Percentiles rank a stretch among this genome's conserved stretches.
Evolutionary conservation across 495 filamentous ascomycete species (phyloP).

Genomic region (Tuber magnatum): DNA sequence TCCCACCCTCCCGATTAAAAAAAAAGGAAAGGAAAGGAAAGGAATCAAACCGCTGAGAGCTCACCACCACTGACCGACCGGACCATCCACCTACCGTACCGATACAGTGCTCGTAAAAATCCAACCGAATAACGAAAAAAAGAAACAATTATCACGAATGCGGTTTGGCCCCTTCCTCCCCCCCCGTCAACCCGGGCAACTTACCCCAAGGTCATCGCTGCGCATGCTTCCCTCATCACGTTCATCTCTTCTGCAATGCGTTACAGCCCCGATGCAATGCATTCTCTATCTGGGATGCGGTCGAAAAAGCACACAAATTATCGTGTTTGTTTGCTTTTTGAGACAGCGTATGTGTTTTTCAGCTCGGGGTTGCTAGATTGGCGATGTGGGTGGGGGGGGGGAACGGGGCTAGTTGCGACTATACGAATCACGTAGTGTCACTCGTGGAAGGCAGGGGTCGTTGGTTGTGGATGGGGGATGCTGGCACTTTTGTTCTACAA

Average conservation of each 20-base stretch:
- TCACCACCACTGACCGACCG: not conserved
- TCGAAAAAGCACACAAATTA: conserved; percentile 29
- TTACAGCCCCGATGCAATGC: not conserved
- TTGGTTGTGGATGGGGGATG: conserved; percentile 9
- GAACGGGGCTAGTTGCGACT: too few relatives aligned
- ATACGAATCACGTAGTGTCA: not conserved
- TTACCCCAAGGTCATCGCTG: not conserved
- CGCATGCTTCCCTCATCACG: not conserved
- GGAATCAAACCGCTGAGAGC: not conserved
- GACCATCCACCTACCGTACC: not conserved
- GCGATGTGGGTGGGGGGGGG: not conserved
- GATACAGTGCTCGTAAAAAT: too few relatives aligned
- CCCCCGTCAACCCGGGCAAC: not conserved
- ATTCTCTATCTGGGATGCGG: conserved; percentile 11
- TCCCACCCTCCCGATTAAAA: not conserved
- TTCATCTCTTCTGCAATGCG: not conserved
- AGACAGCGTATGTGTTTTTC: not conserved
- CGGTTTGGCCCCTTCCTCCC: not conserved
- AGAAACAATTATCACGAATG: not conserved
- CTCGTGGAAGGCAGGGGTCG: not conserved
- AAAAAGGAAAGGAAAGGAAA: too few relatives aligned
- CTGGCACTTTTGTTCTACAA: not conserved
- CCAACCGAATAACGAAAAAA: not conserved
- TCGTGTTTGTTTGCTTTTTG: conserved; percentile 19
- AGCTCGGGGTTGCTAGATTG: not conserved